Conservation (phyloP, 2,329 filamentous ascomycete species). For the Fusarium sp. region DNA sequence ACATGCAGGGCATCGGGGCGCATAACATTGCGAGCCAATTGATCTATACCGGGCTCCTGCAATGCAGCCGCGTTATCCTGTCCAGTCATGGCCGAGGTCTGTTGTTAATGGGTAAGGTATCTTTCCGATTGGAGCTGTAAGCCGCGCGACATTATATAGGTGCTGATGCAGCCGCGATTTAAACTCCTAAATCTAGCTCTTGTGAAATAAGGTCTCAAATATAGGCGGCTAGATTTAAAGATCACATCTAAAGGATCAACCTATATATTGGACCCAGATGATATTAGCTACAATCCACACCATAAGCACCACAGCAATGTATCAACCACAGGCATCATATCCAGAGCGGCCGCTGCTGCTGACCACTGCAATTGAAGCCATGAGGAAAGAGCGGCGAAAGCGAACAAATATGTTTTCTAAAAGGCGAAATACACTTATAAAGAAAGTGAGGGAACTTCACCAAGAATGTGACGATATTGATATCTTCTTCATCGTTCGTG, state of each 20-base stretch:
- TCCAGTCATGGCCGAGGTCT: background rate
- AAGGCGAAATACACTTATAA: background rate
- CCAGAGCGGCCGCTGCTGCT: background rate
- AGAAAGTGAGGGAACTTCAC: constrained; percentile 8
- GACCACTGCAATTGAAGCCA: background rate
- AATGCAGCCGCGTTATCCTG: background rate
- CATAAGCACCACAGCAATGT: background rate
- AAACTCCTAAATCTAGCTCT: background rate
- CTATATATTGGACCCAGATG: background rate
- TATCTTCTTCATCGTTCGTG: constrained; percentile 16
- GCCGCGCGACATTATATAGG: background rate
- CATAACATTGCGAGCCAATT: background rate
- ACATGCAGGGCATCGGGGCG: background rate
- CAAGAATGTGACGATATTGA: constrained; percentile 11
- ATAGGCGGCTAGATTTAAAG: background rate
- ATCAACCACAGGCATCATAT: background rate
- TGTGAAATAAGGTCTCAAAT: background rate
- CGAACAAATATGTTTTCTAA: background rate
- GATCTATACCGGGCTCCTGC: background rate
- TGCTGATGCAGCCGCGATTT: background rate
- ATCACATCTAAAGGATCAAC: no score
- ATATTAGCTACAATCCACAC: background rate
- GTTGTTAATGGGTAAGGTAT: background rate
- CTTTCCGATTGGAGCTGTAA: background rate
- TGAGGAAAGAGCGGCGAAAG: background rate